phyloP scores from a whole-genome alignment of 495 filamentous ascomycete species.

The Recurvomyces mirabilis region DNA sequence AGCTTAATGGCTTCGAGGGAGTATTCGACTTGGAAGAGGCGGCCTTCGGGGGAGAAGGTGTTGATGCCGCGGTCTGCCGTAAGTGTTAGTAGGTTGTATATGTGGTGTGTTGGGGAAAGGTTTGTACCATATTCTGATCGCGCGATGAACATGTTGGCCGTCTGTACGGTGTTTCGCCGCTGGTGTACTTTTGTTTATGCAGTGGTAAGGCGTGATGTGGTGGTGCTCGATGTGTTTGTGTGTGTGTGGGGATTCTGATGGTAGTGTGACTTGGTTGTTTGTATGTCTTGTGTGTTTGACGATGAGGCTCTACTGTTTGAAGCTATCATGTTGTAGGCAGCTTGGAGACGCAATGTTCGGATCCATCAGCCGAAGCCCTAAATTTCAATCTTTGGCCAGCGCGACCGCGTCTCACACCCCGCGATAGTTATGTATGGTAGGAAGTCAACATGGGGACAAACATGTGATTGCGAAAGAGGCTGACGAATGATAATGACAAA shows the following conservation, averaged over 20 bases:
- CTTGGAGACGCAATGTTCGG: no score
- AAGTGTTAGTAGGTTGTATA: not conserved
- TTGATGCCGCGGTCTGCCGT: conserved; percentile 97
- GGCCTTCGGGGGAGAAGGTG: conserved; percentile 99
- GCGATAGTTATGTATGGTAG: no score
- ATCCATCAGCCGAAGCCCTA: no score
- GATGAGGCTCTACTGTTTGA: no score
- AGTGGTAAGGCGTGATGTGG: not conserved
- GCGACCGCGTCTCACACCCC: no score
- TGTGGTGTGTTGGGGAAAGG: conserved; percentile 5
- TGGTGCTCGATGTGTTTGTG: not conserved
- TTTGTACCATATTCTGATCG: conserved; percentile 95
- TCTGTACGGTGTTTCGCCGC: conserved; percentile 1
- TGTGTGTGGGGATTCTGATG: not conserved
- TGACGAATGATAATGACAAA: not conserved
- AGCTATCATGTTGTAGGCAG: no score
- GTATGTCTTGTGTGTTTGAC: no score
- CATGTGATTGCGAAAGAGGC: no score
- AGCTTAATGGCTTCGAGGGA: conserved; percentile 99
- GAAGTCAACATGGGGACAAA: not conserved
- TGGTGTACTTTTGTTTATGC: not conserved
- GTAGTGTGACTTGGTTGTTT: no score
- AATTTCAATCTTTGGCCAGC: no score
- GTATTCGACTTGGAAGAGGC: conserved; percentile 99
- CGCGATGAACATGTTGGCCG: conserved; percentile 90